phyloP scores from a whole-genome alignment of 139 green algal species.

The Volvox africanus region DNA sequence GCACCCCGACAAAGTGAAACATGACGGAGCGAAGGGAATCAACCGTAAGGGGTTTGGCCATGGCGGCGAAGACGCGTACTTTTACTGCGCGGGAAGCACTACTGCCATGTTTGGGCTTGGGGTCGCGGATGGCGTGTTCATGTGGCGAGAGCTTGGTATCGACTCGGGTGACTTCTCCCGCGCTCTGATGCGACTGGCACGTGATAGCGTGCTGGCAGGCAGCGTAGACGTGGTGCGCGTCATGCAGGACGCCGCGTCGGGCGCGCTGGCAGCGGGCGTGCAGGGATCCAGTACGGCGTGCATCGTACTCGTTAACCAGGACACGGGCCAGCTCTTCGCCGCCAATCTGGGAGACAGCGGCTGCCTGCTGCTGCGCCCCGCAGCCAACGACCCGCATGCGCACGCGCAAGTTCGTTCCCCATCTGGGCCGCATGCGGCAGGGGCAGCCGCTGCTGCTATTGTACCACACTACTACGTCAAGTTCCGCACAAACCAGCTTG shows the following conservation, averaged over 20 bases:
- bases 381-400: not conserved
- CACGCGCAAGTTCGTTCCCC: not conserved
- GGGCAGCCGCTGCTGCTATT: not conserved
- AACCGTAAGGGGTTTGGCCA: slow-evolving; percentile 81
- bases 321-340: slow-evolving; percentile 74
- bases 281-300: slow-evolving; percentile 86
- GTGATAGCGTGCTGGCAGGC: slow-evolving; percentile 30
- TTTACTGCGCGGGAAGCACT: slow-evolving; percentile 55
- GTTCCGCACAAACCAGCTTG: slow-evolving; percentile 89
- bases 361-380: slow-evolving; percentile 77
- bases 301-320: slow-evolving; percentile 83
- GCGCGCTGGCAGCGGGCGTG: slow-evolving; percentile 67
- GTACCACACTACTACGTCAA: slow-evolving; percentile 57
- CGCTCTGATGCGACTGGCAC: slow-evolving; percentile 76
- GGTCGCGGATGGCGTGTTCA: slow-evolving; percentile 95
- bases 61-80: slow-evolving; percentile 76
- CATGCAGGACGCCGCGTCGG: slow-evolving; percentile 62
- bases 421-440: not conserved
- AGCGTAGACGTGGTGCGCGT: slow-evolving; percentile 57
- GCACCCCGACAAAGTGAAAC: slow-evolving; percentile 91
- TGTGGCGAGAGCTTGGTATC: slow-evolving; percentile 90
- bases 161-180: slow-evolving; percentile 85
- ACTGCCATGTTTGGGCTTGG: slow-evolving; percentile 84
- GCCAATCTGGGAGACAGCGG: slow-evolving; percentile 92
- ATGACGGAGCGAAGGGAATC: slow-evolving; percentile 71